Base-by-base conservation (phyloP, 2,329 filamentous ascomycete genomes). In the Sporothrix phasma region DNA sequence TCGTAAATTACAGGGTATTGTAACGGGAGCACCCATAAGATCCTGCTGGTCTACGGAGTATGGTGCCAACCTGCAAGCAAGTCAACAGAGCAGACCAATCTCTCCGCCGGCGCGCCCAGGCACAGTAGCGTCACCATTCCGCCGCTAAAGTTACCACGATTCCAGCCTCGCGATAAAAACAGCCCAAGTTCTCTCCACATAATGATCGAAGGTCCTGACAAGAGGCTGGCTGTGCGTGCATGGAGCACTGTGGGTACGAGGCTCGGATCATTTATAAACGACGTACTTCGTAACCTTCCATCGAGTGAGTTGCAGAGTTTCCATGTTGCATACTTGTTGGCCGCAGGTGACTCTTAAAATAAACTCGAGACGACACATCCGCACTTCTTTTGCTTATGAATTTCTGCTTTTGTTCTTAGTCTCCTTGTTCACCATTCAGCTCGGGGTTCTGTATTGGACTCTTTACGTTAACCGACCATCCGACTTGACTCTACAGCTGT, bases 151-250 rank as follows among this genome's bases (percentile, higher is more conserved):
- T 37, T 11, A 47, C 60, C 37, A 53, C 31, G 5, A 22, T 51
- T 46, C 60, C 60, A 62, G 47, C 60, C 60, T 62, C 60, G 47
- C 60, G 60, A 62, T 62, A 62, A 62, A 62, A 62, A 60, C 39
- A 60, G 29, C n/a, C n/a, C 53, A 58, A 24, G 17, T n/a, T n/a
- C 26, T 31, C 31, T 24, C 31, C 51, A 56, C 51, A 39, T 24
- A 11, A 56, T 10, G 13, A 13, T n/a, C 31, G 3, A 22, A n/a
- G 8, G 34, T 17, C 31, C 15, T 56, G 31, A 29, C 22, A 22
- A 29, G 54, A 43, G 54, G 54, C 22, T 58, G 54, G 54, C 54
- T 29, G 39, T 29, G 54, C 15, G 54, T 58, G 22, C 54, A 37
- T 56, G 51, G 51, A 31, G 31, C 31, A 17, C 29, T 22, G n/a